Evolutionary conservation across 768 basidiomycete genomes (phyloP), one percentile per base, ranked within the genome.

Genomic region (Cytidiella melzeri): DNA sequence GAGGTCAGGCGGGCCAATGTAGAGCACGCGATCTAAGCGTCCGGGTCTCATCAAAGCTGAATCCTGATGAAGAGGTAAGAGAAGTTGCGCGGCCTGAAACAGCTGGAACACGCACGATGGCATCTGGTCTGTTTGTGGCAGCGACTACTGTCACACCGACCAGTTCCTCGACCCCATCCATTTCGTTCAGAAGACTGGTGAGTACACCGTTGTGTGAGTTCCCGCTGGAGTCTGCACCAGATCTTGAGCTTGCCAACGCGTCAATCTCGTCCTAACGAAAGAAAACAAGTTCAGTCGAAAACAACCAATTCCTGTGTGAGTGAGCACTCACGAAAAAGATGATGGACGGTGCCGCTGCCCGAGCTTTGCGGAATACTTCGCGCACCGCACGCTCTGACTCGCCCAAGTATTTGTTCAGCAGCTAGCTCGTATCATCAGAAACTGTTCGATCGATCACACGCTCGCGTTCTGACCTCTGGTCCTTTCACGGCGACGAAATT

Each of bases 181-280:
- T 98, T 63, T 99, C 96, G 61, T 95, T 98, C 48, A 99, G 64
- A 11, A 99, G 73, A 52, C 84, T 95, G 1, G 94, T 94, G 6
- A 99, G 74, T 11, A 97, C 92, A 6, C 96, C 93, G 57, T 91
- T 87, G 57, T 92, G 87, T 34, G 30, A 34, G 0, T 70, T 65
- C 37, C 82, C 81, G 13, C 81, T 77, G 5, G 61, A 64, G 40
- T 81, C 79, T 2, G 78, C 75, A 0, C 69, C 61, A 0, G 74
- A 73, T 26, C 96, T 80, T 1, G 91, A 83, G 1, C 82, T 80
- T 2, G 89, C 94, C 1, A 99, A 75, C 0, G 94, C 93, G 61
- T 99, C 96, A 45, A 99, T 90, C 65, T 99, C 96, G 62, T 99
- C 96, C 95, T 97, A 51, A n/a, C n/a, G n/a, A n/a, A n/a, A n/a